These are phyloP conservation scores for Rhododendron mucronatum DNA, from an alignment of 148 eudicot genomes.

Conservation along the genomic window DNA sequence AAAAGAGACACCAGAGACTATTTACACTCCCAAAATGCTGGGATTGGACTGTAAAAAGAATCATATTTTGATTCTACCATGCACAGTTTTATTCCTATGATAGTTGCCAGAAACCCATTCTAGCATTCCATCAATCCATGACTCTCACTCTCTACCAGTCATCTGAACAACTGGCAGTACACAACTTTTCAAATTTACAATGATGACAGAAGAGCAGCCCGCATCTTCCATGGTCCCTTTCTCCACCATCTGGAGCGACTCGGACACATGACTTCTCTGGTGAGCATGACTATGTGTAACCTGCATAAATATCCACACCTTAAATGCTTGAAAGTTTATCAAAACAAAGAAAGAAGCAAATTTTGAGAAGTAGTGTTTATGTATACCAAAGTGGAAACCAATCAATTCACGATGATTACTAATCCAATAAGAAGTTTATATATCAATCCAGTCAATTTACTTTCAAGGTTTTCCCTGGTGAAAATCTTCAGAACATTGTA, in stretches of 20 bases:
- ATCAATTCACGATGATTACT: background rate
- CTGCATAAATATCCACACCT: slow-evolving; percentile 34
- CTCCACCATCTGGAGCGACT: slow-evolving; percentile 54
- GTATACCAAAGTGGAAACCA: background rate
- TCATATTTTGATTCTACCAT: slow-evolving; percentile 81
- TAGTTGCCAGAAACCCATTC: slow-evolving; percentile 60
- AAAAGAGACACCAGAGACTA: slow-evolving; percentile 42
- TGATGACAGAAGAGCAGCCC: slow-evolving; percentile 44
- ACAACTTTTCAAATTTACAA: slow-evolving; percentile 35
- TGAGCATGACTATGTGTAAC: slow-evolving; percentile 70
- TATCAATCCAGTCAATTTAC: background rate
- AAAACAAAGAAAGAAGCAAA: background rate
- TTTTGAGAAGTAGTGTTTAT: background rate
- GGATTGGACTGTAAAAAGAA: slow-evolving; percentile 52
- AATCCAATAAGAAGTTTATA: background rate
- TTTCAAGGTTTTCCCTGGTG: background rate
- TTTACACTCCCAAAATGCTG: slow-evolving; percentile 56
- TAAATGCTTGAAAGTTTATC: background rate
- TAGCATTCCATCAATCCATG: slow-evolving; percentile 39
- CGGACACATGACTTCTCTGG: slow-evolving; percentile 58
- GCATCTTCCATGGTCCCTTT: slow-evolving; percentile 42
- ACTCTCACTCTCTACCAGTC: slow-evolving; percentile 44
- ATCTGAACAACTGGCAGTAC: slow-evolving; percentile 39
- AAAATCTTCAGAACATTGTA: background rate
- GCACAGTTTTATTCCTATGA: slow-evolving; percentile 36